Evolutionary conservation across 129 eudicot species (phyloP), one percentile per base, ranked within the genome.

Genomic region (Tanacetum coccineum): DNA sequence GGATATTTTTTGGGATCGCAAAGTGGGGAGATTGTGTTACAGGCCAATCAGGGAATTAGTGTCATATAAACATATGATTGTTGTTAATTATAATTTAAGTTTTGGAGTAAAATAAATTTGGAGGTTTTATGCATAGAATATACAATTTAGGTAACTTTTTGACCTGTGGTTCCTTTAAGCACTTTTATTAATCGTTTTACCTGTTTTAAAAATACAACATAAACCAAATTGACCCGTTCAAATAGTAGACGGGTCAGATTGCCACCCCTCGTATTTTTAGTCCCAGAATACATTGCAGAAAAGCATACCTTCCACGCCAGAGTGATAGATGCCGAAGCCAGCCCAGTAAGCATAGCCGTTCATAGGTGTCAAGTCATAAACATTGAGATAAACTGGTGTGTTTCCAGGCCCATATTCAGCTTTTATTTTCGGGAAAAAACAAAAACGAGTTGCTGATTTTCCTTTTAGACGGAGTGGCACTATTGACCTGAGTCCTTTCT

Each of bases 271-370:
- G 22, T 22, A 40, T 8, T 32, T 30, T 56, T 18, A 17, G 28
- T 57, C 32, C 46, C 61, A 30, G 39, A 28, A 71, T 26, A 61
- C 52, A 56, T 42, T 25, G 3, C 36, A 49, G 61, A 69, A 17
- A 19, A 36, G 50, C 62, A 13, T 75, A 84, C 94, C 94, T 86
- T 86, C 94, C 19, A 86, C 89, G n/a, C 94, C 94, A 15, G 95
- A 81, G 75, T 83, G 95, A 71, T 79, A 87, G 62, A 87, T 71
- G 45, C 87, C 89, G 10, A 87, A 73, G 32, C 95, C 95, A 70
- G 90, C 90, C 95, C 95, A 87, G 49, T 81, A 84, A 44, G 85
- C 83, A 65, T 84, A 84, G 49, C 83, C 85, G 48, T 81, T 84
- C 83, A 81, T 74, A 42, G 95, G 95, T 15, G 95, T 81, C 59